phyloP scores from a whole-genome alignment of 805 yeast species.

The Saccharomycopsis fibuligera region DNA sequence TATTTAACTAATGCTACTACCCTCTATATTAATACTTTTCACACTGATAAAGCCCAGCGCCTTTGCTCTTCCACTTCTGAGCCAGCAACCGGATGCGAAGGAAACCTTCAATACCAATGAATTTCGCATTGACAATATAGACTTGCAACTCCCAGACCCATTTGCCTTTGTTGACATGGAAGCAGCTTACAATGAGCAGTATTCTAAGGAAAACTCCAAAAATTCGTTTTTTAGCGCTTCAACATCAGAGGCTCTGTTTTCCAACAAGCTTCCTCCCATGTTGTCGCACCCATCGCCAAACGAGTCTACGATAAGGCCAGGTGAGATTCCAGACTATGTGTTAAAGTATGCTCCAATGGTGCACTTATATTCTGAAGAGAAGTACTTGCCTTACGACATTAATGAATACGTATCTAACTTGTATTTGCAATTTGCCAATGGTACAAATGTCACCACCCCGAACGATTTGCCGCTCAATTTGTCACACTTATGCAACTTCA shows the following conservation, averaged over 20 bases:
- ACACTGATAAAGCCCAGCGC: neutral
- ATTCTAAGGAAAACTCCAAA: neutral
- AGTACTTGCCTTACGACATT: slow-evolving; percentile 78
- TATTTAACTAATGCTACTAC: neutral
- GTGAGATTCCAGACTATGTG: slow-evolving; percentile 60
- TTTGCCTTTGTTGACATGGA: slow-evolving; percentile 12
- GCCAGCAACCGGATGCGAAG: neutral
- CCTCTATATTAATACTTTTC: neutral
- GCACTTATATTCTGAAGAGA: slow-evolving; percentile 83
- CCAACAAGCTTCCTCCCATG: neutral
- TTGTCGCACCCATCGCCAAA: neutral
- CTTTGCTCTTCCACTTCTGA: too few relatives aligned
- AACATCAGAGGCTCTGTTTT: too few relatives aligned
- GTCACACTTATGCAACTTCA: slow-evolving; percentile 21
- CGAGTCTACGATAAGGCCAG: slow-evolving; percentile 37
- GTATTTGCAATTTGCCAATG: slow-evolving; percentile 47
- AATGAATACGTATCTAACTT: slow-evolving; percentile 62
- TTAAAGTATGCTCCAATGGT: slow-evolving; percentile 69
- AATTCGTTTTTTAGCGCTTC: neutral
- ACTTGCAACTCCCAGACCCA: slow-evolving; percentile 9
- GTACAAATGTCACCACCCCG: slow-evolving; percentile 32
- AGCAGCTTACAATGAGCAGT: neutral
- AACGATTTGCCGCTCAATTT: slow-evolving; percentile 28
- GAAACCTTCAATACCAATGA: neutral
- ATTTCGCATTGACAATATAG: slow-evolving; percentile 1